Evolutionary conservation across 2,329 filamentous ascomycete species (phyloP).

Genomic region (Sarocladium kiliense): DNA sequence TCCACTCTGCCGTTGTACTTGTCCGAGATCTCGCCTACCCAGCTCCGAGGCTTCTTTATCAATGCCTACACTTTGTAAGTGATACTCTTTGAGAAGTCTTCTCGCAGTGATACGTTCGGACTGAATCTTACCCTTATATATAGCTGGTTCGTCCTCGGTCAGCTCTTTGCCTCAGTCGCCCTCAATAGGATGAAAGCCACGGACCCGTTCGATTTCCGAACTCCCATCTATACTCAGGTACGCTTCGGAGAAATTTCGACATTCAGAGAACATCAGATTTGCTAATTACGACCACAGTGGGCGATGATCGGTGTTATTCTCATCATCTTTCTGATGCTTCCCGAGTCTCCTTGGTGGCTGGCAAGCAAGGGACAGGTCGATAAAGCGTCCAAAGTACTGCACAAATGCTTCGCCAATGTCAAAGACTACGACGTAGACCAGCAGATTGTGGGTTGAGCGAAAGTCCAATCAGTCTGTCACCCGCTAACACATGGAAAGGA

Average conservation of each 20-base stretch:
- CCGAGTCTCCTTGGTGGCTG: conserved; percentile 34
- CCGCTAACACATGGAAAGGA: background rate
- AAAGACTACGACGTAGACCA: conserved; percentile 26
- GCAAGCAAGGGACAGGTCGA: conserved; percentile 25
- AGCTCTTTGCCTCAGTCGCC: conserved; percentile 36
- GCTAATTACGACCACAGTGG: conserved; percentile 25
- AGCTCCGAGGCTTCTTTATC: conserved; percentile 30
- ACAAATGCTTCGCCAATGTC: conserved; percentile 20
- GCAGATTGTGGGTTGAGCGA: conserved; percentile 26
- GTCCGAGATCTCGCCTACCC: conserved; percentile 32
- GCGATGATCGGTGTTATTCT: conserved; percentile 32
- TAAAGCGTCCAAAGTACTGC: conserved; percentile 24
- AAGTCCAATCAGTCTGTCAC: no score
- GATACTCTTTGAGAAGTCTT: background rate
- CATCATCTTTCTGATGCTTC: conserved; percentile 29
- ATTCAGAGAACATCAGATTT: background rate
- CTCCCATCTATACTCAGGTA: conserved; percentile 35
- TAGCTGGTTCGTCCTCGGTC: conserved; percentile 36
- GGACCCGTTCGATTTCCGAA: conserved; percentile 28
- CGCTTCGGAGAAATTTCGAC: no score
- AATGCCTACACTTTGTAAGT: conserved; percentile 32
- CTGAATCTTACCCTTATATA: background rate
- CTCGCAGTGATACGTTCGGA: background rate
- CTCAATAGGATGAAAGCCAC: conserved; percentile 26
- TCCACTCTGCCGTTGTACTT: conserved; percentile 34